phyloP scores from a whole-genome alignment of 2,329 filamentous ascomycete genomes.

The Botrytis tulipae region DNA sequence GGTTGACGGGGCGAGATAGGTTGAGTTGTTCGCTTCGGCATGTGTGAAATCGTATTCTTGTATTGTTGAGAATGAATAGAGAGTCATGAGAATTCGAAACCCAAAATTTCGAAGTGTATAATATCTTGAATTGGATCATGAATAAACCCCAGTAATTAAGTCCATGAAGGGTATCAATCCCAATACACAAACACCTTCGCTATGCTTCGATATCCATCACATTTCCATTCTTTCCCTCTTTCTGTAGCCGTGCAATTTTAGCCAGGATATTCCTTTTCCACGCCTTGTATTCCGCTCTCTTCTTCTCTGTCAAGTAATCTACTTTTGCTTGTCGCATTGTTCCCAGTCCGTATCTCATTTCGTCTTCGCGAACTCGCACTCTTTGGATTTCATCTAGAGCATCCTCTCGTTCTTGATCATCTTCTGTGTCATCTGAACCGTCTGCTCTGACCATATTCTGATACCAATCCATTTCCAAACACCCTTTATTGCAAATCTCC shows the following conservation, averaged over 20 bases:
- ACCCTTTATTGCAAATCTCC: constrained; percentile 49
- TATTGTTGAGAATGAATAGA: not conserved
- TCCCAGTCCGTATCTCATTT: constrained; percentile 28
- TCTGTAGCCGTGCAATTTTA: constrained; percentile 49
- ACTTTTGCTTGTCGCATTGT: constrained; percentile 76
- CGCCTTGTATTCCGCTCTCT: constrained; percentile 55
- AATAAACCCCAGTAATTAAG: not conserved
- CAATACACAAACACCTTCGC: not conserved
- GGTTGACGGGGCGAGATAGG: not conserved
- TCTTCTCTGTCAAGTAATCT: constrained; percentile 66
- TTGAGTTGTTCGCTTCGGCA: not conserved
- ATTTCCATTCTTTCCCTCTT: constrained; percentile 22
- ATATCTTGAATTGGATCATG: not conserved
- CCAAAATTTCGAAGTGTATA: not conserved
- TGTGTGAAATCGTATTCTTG: not conserved
- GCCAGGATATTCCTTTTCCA: constrained; percentile 64
- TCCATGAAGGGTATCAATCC: not conserved
- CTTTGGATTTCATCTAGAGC: constrained; percentile 36
- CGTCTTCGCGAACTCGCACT: constrained; percentile 21
- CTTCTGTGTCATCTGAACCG: constrained; percentile 37
- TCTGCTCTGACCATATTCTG: constrained; percentile 50
- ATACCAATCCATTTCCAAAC: constrained; percentile 57
- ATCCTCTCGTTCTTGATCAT: constrained; percentile 36
- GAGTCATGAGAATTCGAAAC: not conserved
- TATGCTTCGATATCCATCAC: constrained; percentile 2